phyloP scores from a whole-genome alignment of 139 green algal species.

The Chlorella sp. region DNA sequence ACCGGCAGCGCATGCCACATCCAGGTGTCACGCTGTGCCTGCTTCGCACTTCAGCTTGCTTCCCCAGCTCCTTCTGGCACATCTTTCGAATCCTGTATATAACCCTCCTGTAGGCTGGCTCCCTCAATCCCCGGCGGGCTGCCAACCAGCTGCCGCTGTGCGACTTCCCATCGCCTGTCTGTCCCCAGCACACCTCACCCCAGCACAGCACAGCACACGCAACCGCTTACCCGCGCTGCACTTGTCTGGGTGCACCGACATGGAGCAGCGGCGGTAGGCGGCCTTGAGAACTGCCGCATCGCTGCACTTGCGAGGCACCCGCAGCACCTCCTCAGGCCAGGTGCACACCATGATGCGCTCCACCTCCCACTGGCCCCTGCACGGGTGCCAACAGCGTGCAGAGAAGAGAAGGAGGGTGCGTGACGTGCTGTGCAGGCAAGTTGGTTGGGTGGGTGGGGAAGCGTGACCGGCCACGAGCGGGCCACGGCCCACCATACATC shows the following conservation, averaged over 20 bases:
- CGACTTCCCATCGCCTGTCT: background rate
- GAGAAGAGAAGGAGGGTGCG: background rate
- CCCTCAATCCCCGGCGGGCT: too few species aligned
- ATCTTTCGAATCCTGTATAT: too few species aligned
- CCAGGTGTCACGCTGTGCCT: background rate
- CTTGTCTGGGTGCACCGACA: constrained; percentile 42
- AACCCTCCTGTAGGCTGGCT: too few species aligned
- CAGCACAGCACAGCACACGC: background rate
- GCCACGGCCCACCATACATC: background rate
- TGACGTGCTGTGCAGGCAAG: background rate
- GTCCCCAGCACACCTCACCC: background rate
- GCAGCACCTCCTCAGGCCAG: constrained; percentile 45
- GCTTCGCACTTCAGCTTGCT: too few species aligned
- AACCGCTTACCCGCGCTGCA: constrained; percentile 15
- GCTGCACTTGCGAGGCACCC: constrained; percentile 15
- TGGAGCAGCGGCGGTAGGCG: constrained; percentile 28
- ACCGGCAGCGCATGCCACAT: background rate
- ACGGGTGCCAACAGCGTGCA: background rate
- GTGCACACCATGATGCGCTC: constrained; percentile 41
- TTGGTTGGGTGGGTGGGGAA: background rate
- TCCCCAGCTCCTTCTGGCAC: too few species aligned
- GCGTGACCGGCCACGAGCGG: background rate
- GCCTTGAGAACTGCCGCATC: constrained; percentile 21
- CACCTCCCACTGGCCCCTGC: constrained; percentile 34
- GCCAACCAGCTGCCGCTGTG: too few species aligned